Evolutionary conservation across 306 rosid genomes (phyloP).

Genomic region (Cicer bijugum): DNA sequence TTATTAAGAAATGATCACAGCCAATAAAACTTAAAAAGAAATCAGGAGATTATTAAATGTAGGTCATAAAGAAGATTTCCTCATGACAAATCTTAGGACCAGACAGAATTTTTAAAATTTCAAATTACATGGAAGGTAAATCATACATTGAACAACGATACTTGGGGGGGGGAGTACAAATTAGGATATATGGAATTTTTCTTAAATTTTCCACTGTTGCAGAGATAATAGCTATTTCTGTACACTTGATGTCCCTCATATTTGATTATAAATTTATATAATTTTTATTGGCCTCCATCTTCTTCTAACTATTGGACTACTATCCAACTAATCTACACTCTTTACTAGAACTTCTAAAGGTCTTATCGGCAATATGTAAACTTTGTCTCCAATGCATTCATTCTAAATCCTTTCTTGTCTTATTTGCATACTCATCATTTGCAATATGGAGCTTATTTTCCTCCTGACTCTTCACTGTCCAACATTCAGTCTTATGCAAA

Average conservation of each 20-base stretch:
- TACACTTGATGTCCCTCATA: background rate
- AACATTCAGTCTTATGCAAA: background rate
- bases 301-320: no score
- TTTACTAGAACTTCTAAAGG: background rate
- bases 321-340: background rate
- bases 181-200: slow-evolving; percentile 8
- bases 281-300: no score
- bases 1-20: slow-evolving; percentile 6
- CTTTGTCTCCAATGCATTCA: background rate
- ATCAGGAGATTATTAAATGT: slow-evolving; percentile 31
- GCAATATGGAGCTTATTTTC: background rate
- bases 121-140: slow-evolving; percentile 22
- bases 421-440: background rate
- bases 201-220: slow-evolving; percentile 6
- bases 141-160: slow-evolving; percentile 5
- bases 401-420: background rate
- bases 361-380: background rate
- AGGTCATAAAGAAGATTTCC: slow-evolving; percentile 25
- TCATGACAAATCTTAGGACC: slow-evolving; percentile 32
- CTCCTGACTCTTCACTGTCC: background rate
- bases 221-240: background rate
- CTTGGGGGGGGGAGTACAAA: background rate
- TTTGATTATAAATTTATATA: background rate
- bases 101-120: background rate
- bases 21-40: slow-evolving; percentile 27